Base-by-base conservation (phyloP, 2,329 filamentous ascomycete species). In the Daldinia sp. region DNA sequence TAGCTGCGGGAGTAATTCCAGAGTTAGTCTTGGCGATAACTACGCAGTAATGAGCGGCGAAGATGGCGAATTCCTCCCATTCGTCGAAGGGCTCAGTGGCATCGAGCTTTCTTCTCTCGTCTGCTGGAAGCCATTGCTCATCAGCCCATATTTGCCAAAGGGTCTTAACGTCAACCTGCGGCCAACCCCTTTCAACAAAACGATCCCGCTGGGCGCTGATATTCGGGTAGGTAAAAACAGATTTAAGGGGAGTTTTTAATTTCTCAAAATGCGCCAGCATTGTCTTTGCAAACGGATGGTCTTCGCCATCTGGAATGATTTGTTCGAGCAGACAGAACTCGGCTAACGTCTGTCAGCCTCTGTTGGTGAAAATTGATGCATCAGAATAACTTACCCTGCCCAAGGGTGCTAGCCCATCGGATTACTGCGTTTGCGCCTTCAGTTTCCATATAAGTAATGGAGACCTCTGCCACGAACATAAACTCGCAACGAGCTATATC, bases 11-110 rank as follows among this genome's bases (percentile, higher is more conserved):
- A 10, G 9, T 37, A 3, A 13, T 34, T 56, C 35, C 57, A 23
- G 61, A 19, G 49, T 53, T 64, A 25, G 66, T 86, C 39, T 79
- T 83, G 11, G 92, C 92, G 51, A 87, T 81, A 7, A 96, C 81
- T 41, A 97, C 78, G 69, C 94, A 91, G 76, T 97, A 96, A 76
- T 97, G 94, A 30, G 88, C 88, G 1, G 86, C 87, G 75, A 96
- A 97, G 0, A 97, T 80, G 2, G 90, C 88, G 73, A 97, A 93
- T 72, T 97, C 94, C 76, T 98, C 94, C 93, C 93, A 97, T 77
- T 97, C 94, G 75, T 98, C 94, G 73, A 98, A 97, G 0, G 90
- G 87, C 72, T 97, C 94, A 13, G 93, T 77, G 0, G 79, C 73
- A 69, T 97, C 90, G 11, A 97, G 78, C 9, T 78, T 78, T 32